A percentile compares a stretch with the other conserved stretches of the same genome.
These are phyloP conservation scores for Calonectria honghensis DNA, from an alignment of 2,329 filamentous ascomycete species.

Conservation along the genomic window DNA sequence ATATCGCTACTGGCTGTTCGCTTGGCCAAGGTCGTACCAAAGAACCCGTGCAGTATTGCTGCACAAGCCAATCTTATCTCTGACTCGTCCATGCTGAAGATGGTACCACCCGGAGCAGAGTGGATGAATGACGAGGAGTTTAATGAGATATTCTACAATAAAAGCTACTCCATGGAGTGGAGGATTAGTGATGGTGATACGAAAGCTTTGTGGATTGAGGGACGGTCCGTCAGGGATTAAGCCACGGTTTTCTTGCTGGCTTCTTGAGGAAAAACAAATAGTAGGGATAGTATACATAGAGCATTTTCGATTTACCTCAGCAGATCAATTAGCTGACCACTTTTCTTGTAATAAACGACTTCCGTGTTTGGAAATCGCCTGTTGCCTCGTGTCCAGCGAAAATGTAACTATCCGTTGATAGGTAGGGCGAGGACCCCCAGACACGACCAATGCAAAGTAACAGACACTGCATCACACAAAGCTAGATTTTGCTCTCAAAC, in stretches of 20 bases:
- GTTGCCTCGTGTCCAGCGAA: no score
- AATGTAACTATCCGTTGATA: no score
- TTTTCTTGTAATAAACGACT: no score
- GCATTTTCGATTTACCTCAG: no score
- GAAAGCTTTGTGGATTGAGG: not conserved
- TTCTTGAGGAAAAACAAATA: no score
- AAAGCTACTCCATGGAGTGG: not conserved
- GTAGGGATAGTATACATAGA: no score
- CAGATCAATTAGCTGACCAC: no score
- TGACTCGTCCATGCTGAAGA: not conserved
- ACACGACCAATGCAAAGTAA: not conserved
- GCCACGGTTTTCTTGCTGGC: not conserved
- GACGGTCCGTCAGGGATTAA: not conserved
- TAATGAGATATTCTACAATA: not conserved
- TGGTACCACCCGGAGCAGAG: not conserved
- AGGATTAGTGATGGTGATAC: not conserved
- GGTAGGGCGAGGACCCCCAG: no score
- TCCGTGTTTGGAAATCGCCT: no score
- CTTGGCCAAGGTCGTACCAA: not conserved
- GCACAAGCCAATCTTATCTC: not conserved
- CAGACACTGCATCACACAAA: not conserved
- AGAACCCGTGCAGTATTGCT: not conserved
- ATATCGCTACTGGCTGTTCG: not conserved
- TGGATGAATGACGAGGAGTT: not conserved
- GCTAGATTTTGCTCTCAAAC: not conserved